Percentiles rank a stretch among this genome's conserved stretches.
Conservation (phyloP, 2,329 filamentous ascomycete genomes). For the Sporothrix humicola region DNA sequence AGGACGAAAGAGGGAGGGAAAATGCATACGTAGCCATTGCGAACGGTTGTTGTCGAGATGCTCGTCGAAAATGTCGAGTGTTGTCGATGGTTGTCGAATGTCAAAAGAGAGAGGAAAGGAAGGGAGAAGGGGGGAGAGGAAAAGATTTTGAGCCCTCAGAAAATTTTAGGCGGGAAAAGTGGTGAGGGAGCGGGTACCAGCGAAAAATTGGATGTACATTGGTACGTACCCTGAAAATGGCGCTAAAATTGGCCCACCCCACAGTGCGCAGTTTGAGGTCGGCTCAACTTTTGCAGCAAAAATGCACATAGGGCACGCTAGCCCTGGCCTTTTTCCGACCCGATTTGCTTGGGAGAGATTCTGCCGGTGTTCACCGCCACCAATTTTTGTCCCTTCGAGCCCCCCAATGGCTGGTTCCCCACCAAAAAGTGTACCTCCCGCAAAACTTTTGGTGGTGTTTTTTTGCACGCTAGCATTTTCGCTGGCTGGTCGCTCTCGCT, state of each 20-base stretch:
- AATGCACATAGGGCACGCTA: constrained; percentile 35
- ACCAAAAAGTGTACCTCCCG: constrained; percentile 32
- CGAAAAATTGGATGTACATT: neutral
- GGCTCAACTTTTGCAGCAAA: neutral
- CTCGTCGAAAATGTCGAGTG: constrained; percentile 20
- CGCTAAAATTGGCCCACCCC: constrained; percentile 2
- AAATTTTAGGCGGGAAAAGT: constrained; percentile 17
- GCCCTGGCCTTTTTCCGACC: constrained; percentile 27
- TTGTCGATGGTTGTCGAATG: constrained; percentile 27
- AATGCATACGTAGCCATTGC: constrained; percentile 38
- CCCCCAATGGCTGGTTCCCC: neutral
- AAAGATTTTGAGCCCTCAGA: constrained; percentile 21
- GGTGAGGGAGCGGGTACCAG: constrained; percentile 1
- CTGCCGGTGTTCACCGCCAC: constrained; percentile 35
- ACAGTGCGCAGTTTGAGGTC: constrained; percentile 13
- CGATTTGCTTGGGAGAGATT: neutral
- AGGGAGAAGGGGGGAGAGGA: neutral
- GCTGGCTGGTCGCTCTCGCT: constrained; percentile 25
- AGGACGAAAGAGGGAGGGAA: constrained; percentile 17
- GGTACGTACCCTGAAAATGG: neutral
- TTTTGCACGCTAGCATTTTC: constrained; percentile 19
- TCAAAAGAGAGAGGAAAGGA: neutral
- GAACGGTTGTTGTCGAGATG: constrained; percentile 27
- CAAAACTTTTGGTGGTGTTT: constrained; percentile 38
- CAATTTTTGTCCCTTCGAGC: constrained; percentile 2